Conservation (phyloP, 2,329 filamentous ascomycete genomes). For the Neonectria faginata region DNA sequence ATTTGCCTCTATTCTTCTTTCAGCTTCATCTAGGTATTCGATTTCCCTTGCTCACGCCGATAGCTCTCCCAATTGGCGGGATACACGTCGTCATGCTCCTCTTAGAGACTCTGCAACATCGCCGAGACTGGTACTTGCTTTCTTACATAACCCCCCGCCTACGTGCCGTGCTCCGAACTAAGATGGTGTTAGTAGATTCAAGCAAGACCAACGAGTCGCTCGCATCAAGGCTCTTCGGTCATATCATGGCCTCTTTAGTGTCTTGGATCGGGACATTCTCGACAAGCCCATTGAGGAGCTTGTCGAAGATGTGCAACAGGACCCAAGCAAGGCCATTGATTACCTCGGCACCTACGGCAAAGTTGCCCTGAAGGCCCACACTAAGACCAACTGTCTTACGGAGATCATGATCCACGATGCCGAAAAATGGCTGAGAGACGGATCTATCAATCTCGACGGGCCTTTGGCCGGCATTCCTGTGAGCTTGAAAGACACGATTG, state of each 20-base stretch:
- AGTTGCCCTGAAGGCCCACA: constrained; percentile 83
- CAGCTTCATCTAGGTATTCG: not conserved
- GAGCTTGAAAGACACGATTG: constrained; percentile 83
- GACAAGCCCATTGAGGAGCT: constrained; percentile 80
- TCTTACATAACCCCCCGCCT: not conserved
- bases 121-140: constrained; percentile 71
- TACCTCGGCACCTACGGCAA: constrained; percentile 90
- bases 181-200: constrained; percentile 71
- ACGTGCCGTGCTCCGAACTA: constrained; percentile 34
- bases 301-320: constrained; percentile 81
- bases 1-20: not conserved
- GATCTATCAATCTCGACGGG: constrained; percentile 77
- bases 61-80: not conserved
- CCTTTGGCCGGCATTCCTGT: constrained; percentile 89
- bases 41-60: not conserved
- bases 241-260: constrained; percentile 75
- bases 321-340: constrained; percentile 72
- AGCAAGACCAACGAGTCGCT: constrained; percentile 79
- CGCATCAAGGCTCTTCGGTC: constrained; percentile 75
- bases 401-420: constrained; percentile 85
- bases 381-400: constrained; percentile 89
- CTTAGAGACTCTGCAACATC: constrained; percentile 75
- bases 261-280: constrained; percentile 74
- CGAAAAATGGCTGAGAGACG: constrained; percentile 74
- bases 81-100: constrained; percentile 51